Evolutionary conservation across 164 flowering plant species (phyloP).

Genomic region (Akebia trifoliata): DNA sequence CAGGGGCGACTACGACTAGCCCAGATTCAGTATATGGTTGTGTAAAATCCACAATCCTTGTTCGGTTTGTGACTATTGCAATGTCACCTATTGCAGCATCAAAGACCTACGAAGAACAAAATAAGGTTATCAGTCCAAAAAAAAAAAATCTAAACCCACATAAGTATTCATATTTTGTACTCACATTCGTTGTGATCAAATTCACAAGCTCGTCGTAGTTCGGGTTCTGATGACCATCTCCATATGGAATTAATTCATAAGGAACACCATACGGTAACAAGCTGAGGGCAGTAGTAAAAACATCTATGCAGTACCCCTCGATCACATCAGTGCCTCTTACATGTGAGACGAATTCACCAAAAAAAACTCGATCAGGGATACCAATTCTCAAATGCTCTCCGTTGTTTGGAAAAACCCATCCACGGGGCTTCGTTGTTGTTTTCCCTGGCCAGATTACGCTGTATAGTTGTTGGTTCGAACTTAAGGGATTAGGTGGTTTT

Average conservation of each 20-base stretch:
- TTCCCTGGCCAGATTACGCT: constrained; percentile 77
- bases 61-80: constrained; percentile 61
- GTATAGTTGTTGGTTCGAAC: constrained; percentile 27
- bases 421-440: constrained; percentile 54
- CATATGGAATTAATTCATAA: constrained; percentile 51
- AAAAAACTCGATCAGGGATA: constrained; percentile 59
- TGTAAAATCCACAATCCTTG: constrained; percentile 73
- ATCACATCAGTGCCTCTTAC: constrained; percentile 34
- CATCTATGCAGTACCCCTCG: constrained; percentile 79
- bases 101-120: constrained; percentile 39
- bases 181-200: constrained; percentile 55
- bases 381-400: constrained; percentile 62
- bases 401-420: constrained; percentile 79
- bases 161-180: constrained; percentile 12
- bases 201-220: constrained; percentile 42
- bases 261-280: constrained; percentile 76
- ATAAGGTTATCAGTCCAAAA: background rate
- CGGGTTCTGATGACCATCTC: constrained; percentile 66
- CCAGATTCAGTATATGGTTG: constrained; percentile 82
- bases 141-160: background rate
- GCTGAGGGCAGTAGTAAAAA: constrained; percentile 57
- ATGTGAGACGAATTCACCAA: constrained; percentile 47
- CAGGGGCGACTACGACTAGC: constrained; percentile 76
- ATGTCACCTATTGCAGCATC: constrained; percentile 85
- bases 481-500: constrained; percentile 36